Evolutionary conservation across 371 early-diverging fungal genomes (phyloP), one percentile per base, ranked within the genome.

Genomic region (Mucor saturninus): DNA sequence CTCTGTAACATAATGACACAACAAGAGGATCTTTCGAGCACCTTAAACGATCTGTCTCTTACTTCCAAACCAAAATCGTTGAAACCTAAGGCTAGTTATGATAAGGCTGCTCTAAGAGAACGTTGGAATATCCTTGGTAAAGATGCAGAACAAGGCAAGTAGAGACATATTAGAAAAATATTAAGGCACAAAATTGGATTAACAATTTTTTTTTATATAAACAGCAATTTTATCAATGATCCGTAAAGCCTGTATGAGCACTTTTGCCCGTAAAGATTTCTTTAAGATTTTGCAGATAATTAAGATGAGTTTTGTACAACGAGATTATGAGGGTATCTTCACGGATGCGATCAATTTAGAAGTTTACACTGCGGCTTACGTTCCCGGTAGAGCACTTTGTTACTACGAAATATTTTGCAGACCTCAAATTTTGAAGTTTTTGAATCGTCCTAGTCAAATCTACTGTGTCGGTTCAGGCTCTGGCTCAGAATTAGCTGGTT

Each of bases 251-350:
- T 91, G 89, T 64, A 73, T 80, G 29, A 77, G 77, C 0, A 87
- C 86, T 0, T 80, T 92, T 67, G 76, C 71, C 39, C 72, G 78
- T 35, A 78, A 85, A 0, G 86, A 89, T 53, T 93, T 93, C 68
- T 72, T 76, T 3, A 73, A 54, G 13, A 85, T 84, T 1, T 75
- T 91, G 1, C 91, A 90, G 51, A 69, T 64, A 30, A 96, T 96
- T 71, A 95, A 95, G 67, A 80, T 86, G 7, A 83, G 79, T 31
- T 96, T 96, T 68, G 89, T 83, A 37, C 83, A 84, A 38, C 88
- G 96, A 46, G 89, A 95, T 70, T 96, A 92, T 73, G 85, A 86
- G 56, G 87, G 87, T 2, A 93, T 96, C 21, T 96, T 96, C 72
- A 86, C 86, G 13, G 85, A 88, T 39, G 85, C 89, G 0, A 65